These are phyloP conservation scores for Yarrowia divulgata DNA, from an alignment of 805 yeast genomes.

Conservation along the genomic window DNA sequence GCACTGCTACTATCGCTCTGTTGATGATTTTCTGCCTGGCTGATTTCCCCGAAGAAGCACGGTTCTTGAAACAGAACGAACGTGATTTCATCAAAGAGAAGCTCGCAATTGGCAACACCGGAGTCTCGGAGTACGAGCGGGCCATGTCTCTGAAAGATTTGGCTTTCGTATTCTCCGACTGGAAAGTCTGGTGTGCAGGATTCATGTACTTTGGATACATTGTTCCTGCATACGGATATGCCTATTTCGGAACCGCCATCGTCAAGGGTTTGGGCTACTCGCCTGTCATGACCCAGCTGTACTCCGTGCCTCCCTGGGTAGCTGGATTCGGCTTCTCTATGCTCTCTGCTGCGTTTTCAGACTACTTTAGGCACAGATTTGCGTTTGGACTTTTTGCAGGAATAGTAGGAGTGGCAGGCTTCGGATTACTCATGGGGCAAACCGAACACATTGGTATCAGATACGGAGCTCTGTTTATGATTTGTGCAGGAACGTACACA, in stretches of 20 bases:
- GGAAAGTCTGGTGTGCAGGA: constrained; percentile 63
- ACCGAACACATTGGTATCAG: constrained; percentile 54
- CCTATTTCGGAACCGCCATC: constrained; percentile 74
- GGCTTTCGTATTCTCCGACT: constrained; percentile 62
- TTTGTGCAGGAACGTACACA: constrained; percentile 64
- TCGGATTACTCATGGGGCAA: constrained; percentile 61
- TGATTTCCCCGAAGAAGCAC: constrained; percentile 75
- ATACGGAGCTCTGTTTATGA: constrained; percentile 69
- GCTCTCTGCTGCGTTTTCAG: constrained; percentile 67
- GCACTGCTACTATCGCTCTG: constrained; percentile 50
- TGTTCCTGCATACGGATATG: constrained; percentile 80
- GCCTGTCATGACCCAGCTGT: constrained; percentile 75
- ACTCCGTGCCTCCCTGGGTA: constrained; percentile 87
- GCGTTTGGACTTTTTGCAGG: constrained; percentile 45
- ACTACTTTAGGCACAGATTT: constrained; percentile 55
- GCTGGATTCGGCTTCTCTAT: constrained; percentile 73
- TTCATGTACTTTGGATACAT: constrained; percentile 68
- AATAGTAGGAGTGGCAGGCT: constrained; percentile 59
- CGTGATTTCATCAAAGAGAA: constrained; percentile 64
- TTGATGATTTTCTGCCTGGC: constrained; percentile 59
- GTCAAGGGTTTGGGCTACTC: constrained; percentile 68
- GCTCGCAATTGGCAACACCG: constrained; percentile 60
- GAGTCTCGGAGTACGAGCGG: constrained; percentile 58
- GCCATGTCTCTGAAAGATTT: constrained; percentile 58
- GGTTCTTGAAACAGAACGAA: constrained; percentile 61